Base-by-base conservation (phyloP, 805 yeast genomes). In the Wickerhamomyces rabaulensis region DNA sequence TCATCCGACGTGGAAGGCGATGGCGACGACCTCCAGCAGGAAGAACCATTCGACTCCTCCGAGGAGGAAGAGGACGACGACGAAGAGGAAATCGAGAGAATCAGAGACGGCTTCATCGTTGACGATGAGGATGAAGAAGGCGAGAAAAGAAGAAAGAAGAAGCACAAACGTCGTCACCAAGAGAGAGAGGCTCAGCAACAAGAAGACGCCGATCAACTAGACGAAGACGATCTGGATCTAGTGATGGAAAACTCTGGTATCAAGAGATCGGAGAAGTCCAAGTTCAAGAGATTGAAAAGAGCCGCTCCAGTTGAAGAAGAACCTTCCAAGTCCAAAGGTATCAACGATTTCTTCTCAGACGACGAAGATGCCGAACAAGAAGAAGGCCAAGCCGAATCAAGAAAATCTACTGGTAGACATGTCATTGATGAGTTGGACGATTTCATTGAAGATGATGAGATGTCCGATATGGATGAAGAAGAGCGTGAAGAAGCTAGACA, bases 401-500 rank as follows among this genome's bases (percentile, higher is more conserved):
- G 41, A 17, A 33, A 45, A 20, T 45, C 51, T 26, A 46, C 66
- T 55, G 39, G 66, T 57, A 19, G 74, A 64, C 27, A 69, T 51
- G 31, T 67, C 65, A 66, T 80, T 53, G 96, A 90, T 61, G 98
- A 94, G 65, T 81, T 92, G 57, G 99, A 90, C 63, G 99, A 91
- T 62, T 94, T 94, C 68, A 94, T 94, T 56, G 99, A 92, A 67
- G 97, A 92, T 51, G 99, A 94, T 66, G 97, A 91, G 64, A 85
- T 86, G 60, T 87, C 95, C 9, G 97, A 89, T 56, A 96, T 90
- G 60, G 90, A 84, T 52, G 85, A 79, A 44, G 78, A 72, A 50
- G 80, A 75, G 47, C 76, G 75, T 55, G 76, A 68, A 45, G 74
- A 74, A 20, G 74, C 74, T 35, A 69, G 74, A 44, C 62, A 65